Conservation (phyloP, 768 basidiomycete species). For the Tremella yokohamensis region DNA sequence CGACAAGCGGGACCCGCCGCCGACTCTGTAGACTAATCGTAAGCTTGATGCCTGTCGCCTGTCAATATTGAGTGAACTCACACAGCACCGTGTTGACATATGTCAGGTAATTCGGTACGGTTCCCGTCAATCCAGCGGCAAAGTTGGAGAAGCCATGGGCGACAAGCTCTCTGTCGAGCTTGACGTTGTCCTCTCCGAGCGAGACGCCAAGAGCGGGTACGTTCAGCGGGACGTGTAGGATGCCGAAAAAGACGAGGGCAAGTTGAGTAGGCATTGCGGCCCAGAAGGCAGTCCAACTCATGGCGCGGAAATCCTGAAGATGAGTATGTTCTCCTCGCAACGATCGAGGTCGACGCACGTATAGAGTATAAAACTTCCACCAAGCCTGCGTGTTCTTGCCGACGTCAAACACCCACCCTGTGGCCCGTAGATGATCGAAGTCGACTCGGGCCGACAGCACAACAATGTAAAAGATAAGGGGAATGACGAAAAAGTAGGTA, state of each 20-base stretch:
- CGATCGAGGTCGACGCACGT: constrained; percentile 56
- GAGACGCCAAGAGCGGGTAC: constrained; percentile 89
- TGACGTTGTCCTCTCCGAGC: constrained; percentile 73
- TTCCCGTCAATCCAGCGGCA: constrained; percentile 71
- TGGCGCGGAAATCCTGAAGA: constrained; percentile 59
- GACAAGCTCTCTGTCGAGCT: constrained; percentile 87
- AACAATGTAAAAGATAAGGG: constrained; percentile 76
- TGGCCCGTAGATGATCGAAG: constrained; percentile 59
- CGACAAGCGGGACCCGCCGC: constrained; percentile 76
- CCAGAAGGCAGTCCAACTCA: constrained; percentile 67
- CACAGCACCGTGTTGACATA: constrained; percentile 54
- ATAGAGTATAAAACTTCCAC: constrained; percentile 82
- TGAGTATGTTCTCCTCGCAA: background rate
- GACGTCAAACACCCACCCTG: constrained; percentile 86
- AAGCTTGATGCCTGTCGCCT: background rate
- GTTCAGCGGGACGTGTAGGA: constrained; percentile 51
- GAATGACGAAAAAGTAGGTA: constrained; percentile 59
- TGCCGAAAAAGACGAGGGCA: constrained; percentile 61
- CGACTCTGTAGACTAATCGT: constrained; percentile 76
- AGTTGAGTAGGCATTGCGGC: constrained; percentile 88
- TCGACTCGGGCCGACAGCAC: constrained; percentile 64
- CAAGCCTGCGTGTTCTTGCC: constrained; percentile 57
- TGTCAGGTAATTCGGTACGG: constrained; percentile 83
- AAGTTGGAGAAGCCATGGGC: constrained; percentile 90
- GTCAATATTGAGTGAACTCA: constrained; percentile 15